Base-by-base conservation (phyloP, 352 stramenopile genomes). In the Pythium dissotocum region DNA sequence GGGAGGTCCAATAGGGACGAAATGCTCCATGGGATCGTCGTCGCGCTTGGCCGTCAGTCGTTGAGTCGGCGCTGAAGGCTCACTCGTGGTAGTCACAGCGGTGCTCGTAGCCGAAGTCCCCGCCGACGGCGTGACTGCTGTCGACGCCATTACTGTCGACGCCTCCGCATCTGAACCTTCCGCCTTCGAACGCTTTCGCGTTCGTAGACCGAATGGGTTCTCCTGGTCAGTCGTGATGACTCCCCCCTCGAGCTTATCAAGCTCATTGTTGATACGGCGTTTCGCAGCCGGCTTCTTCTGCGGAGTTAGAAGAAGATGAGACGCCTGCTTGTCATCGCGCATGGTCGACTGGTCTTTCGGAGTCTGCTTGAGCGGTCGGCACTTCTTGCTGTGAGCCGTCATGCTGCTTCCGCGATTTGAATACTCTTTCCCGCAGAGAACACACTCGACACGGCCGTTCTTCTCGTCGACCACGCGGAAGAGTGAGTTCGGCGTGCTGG, bases 281-380 rank as follows among this genome's bases (percentile, higher is more conserved):
- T 71, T 71, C 1, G 58, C 57, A 5, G 54, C 13, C 52, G 48
- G 5, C 52, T 71, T 71, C 51, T 66, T 65, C 33, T 67, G 65
- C 7, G 65, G 65, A 14, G 65, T 71, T 0, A 70, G 59, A 33
- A 42, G 16, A 21, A 26, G 26, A 28, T 24, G 21, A 0, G 21
- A 24, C 21, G 1, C 13, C 51, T 48, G 48, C 46, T 28, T 52
- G 32, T 32, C 59, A 18, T 46, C 14, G 7, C 33, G 38, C 12
- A 2, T 48, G 16, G 16, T 26, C 1, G 42, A 21, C 9, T 26
- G 42, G n/a, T 51, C 42, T 10, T 51, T 13, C 5, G 42, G 42
- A 24, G 42, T 51, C 48, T 36, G 26, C 8, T 24, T 28, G 28
- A 0, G 38, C 51, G 2, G n/a, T 52, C 9, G 33, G 16, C 65